These are phyloP conservation scores for Holtermanniella nyarrowii DNA, from an alignment of 768 basidiomycete genomes.

Conservation along the genomic window DNA sequence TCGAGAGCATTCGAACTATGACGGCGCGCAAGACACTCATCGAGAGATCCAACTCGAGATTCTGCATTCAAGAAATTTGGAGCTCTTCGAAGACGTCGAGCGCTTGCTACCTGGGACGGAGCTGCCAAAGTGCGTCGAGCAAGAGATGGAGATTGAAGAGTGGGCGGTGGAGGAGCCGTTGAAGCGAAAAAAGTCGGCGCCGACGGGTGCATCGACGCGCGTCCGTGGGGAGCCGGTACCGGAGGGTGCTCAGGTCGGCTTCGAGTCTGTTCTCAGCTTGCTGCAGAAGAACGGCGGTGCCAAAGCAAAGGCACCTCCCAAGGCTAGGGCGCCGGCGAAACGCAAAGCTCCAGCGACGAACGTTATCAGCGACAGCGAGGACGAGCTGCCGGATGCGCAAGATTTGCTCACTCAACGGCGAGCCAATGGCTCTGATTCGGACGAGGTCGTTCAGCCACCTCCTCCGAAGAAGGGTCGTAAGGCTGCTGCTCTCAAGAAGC, in stretches of 20 bases:
- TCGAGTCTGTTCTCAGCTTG: constrained; percentile 30
- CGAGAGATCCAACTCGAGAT: constrained; percentile 81
- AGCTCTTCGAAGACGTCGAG: constrained; percentile 85
- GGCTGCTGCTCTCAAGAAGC: not conserved
- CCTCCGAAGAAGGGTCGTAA: not conserved
- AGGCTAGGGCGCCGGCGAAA: constrained; percentile 1
- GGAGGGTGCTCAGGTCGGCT: constrained; percentile 33
- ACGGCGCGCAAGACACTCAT: constrained; percentile 75
- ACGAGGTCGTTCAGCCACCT: not conserved
- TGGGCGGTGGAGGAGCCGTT: constrained; percentile 30
- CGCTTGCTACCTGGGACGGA: constrained; percentile 69
- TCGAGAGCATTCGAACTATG: constrained; percentile 83
- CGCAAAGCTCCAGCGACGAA: not conserved
- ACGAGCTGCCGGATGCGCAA: not conserved
- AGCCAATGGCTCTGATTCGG: not conserved
- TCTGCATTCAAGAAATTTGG: constrained; percentile 70
- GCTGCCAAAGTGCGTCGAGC: constrained; percentile 68
- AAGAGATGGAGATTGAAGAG: constrained; percentile 64
- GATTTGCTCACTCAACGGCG: not conserved
- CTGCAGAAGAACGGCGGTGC: constrained; percentile 8
- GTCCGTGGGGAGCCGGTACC: constrained; percentile 35
- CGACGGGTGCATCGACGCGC: not conserved
- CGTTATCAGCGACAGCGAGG: not conserved
- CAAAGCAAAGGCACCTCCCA: not conserved
- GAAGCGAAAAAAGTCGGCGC: constrained; percentile 13